Evolutionary conservation across 2,329 filamentous ascomycete genomes (phyloP).

Genomic region (Raffaelea ambrosiae): DNA sequence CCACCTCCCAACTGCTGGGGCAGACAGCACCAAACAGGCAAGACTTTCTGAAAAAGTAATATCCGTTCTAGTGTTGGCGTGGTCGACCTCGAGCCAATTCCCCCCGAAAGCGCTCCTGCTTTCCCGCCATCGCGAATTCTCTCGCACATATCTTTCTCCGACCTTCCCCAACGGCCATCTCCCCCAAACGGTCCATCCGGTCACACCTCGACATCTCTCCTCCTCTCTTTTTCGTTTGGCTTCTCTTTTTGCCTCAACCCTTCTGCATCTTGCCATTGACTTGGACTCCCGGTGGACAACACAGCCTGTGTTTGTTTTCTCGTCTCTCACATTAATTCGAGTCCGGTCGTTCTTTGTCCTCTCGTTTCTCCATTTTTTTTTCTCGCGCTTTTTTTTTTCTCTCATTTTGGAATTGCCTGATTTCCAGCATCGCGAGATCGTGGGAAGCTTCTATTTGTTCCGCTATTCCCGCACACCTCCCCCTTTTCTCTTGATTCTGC

Average conservation of each 20-base stretch:
- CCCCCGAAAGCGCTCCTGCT: slow-evolving; percentile 7
- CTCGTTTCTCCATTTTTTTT: too few relatives aligned
- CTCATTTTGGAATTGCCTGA: neutral
- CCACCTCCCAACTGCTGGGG: too few relatives aligned
- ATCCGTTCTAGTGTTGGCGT: neutral
- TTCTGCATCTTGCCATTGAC: neutral
- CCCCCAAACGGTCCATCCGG: neutral
- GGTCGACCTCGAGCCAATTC: slow-evolving; percentile 9
- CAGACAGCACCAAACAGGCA: neutral
- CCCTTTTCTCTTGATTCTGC: neutral
- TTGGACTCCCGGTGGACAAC: neutral
- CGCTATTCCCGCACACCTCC: too few relatives aligned
- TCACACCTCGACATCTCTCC: too few relatives aligned
- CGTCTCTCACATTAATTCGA: neutral
- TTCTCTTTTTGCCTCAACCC: neutral
- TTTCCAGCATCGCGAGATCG: too few relatives aligned
- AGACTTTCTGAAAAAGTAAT: neutral
- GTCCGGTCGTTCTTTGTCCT: neutral
- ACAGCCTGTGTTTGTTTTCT: neutral
- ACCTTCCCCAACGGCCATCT: neutral
- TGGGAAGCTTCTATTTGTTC: too few relatives aligned
- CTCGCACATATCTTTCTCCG: slow-evolving; percentile 5
- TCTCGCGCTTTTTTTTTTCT: neutral
- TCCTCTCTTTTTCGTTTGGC: too few relatives aligned
- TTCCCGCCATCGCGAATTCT: slow-evolving; percentile 9